Conservation (phyloP, 2,329 filamentous ascomycete genomes). For the Leptographium wingfieldii region DNA sequence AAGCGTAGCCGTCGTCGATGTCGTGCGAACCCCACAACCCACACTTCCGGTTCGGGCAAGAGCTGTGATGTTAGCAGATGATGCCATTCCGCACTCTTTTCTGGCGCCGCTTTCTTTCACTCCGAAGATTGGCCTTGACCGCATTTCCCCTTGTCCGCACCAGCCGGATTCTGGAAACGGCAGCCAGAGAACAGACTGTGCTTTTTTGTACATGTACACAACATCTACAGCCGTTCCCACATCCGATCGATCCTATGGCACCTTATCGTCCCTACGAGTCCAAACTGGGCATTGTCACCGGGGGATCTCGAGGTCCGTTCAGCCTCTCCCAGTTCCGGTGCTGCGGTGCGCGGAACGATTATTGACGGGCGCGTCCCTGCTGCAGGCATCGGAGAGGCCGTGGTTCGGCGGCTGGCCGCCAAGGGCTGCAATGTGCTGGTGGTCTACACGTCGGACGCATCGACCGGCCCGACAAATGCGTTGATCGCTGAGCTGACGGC, state of each 20-base stretch:
- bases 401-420: conserved; percentile 42
- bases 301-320: conserved; percentile 27
- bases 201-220: neutral
- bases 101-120: neutral
- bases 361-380: neutral
- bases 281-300: conserved; percentile 29
- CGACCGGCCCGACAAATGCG: conserved; percentile 21
- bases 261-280: neutral
- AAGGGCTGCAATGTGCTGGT: conserved; percentile 48
- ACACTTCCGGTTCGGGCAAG: neutral
- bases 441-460: conserved; percentile 28
- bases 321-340: neutral
- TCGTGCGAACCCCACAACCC: neutral
- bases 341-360: neutral
- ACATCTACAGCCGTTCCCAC: neutral
- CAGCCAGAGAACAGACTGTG: neutral
- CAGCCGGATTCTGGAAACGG: too few relatives aligned
- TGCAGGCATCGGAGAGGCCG: conserved; percentile 47
- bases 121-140: too few relatives aligned
- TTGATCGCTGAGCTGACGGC: conserved; percentile 29
- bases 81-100: neutral
- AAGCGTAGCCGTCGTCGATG: neutral
- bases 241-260: neutral
- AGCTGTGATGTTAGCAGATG: neutral
- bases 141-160: too few relatives aligned